A percentile compares a stretch with the other conserved stretches of the same genome.
These are phyloP conservation scores for Juncus inflexus DNA, from an alignment of 176 grass and related monocot genomes.

Conservation along the genomic window DNA sequence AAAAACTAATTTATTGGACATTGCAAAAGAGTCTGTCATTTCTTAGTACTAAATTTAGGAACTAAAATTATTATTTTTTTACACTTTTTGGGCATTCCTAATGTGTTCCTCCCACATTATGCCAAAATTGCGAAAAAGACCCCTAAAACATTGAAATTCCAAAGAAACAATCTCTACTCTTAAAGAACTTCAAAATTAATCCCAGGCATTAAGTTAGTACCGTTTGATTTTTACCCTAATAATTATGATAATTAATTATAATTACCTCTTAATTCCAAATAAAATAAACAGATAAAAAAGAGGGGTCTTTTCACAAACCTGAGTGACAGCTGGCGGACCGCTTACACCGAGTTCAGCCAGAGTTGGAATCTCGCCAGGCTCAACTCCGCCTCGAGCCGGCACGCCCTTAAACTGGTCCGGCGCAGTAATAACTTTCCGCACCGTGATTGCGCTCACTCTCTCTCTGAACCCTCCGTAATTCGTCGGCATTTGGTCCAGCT, in stretches of 20 bases:
- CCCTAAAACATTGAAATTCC: no score
- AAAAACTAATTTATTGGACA: no score
- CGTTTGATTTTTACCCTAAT: no score
- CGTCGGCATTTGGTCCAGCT: slow-evolving; percentile 58
- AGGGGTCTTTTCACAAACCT: slow-evolving; percentile 33
- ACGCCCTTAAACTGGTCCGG: slow-evolving; percentile 78
- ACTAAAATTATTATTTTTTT: neutral
- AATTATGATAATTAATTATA: no score
- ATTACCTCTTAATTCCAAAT: neutral
- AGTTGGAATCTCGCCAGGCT: slow-evolving; percentile 75
- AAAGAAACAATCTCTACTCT: no score
- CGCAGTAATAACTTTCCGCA: slow-evolving; percentile 54
- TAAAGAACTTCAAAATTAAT: no score
- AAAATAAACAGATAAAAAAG: slow-evolving; percentile 20
- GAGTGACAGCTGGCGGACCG: slow-evolving; percentile 32
- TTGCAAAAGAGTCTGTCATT: no score
- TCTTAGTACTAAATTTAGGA: no score
- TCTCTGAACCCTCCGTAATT: slow-evolving; percentile 73
- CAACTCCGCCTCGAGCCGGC: slow-evolving; percentile 62
- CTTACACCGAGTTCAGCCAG: slow-evolving; percentile 68
- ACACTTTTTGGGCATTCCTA: neutral
- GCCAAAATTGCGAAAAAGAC: no score
- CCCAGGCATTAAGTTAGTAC: no score
- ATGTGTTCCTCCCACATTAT: neutral
- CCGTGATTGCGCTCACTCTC: slow-evolving; percentile 51